Evolutionary conservation across 306 rosid genomes (phyloP).

Genomic region (Medicago arabica): DNA sequence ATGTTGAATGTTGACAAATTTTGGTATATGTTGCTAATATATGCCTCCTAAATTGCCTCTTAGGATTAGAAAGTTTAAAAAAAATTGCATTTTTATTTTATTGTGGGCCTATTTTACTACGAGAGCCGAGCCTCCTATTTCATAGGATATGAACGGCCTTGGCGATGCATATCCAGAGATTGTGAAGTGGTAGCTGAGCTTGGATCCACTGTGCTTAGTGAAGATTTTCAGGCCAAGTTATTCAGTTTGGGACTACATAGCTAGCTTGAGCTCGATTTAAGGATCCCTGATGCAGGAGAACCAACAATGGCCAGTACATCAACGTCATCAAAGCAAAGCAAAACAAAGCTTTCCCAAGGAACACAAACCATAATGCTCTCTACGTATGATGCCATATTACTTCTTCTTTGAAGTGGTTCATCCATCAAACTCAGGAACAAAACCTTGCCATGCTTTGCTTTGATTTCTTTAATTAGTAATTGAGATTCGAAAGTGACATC

Average conservation of each 20-base stretch:
- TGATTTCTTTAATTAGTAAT: slow-evolving; percentile 19
- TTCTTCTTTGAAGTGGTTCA: slow-evolving; percentile 34
- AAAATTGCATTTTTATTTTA: no score
- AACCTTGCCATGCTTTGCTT: slow-evolving; percentile 29
- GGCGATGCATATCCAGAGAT: background rate
- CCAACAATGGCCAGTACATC: no score
- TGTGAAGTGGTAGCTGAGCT: background rate
- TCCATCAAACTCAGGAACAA: slow-evolving; percentile 6
- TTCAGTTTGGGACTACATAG: no score
- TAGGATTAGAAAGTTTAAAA: no score
- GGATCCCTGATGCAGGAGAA: background rate
- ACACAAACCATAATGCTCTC: slow-evolving; percentile 4
- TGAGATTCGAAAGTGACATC: slow-evolving; percentile 40
- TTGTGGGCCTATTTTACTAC: no score
- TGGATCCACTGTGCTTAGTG: background rate
- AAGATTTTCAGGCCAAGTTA: no score
- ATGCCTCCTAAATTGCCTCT: no score
- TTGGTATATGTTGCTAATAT: no score
- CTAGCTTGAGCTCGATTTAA: background rate
- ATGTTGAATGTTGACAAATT: no score
- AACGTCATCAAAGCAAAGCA: no score
- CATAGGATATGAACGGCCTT: no score
- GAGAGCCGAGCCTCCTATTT: no score
- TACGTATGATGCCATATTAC: slow-evolving; percentile 32
- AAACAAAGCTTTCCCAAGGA: background rate